Percentiles rank a stretch among this genome's conserved stretches.
phyloP scores from a whole-genome alignment of 768 basidiomycete species.

The Pisolithus tinctorius region DNA sequence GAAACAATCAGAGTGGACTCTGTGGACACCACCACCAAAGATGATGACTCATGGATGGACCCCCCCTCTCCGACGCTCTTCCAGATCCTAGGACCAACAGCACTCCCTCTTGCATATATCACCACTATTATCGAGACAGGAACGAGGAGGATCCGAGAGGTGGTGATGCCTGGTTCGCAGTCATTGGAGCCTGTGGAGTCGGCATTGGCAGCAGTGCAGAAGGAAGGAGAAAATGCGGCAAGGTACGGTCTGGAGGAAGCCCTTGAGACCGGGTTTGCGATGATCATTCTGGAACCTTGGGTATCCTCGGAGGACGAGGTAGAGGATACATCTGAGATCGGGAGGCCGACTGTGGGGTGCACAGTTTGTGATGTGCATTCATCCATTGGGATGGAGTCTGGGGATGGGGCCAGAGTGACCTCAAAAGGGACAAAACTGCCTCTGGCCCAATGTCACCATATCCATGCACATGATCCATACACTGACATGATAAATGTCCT shows the following conservation, averaged over 20 bases:
- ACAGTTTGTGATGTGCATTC: no score
- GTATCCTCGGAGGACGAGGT: slow-evolving; percentile 22
- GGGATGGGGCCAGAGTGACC: no score
- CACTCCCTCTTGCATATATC: slow-evolving; percentile 51
- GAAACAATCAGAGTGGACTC: neutral
- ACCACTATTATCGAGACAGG: slow-evolving; percentile 60
- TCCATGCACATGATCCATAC: slow-evolving; percentile 32
- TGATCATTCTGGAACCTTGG: slow-evolving; percentile 53
- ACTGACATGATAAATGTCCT: slow-evolving; percentile 24
- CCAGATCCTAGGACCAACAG: slow-evolving; percentile 46
- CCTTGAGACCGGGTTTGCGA: slow-evolving; percentile 35
- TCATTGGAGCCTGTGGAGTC: no score
- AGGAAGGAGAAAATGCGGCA: neutral
- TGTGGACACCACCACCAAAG: neutral
- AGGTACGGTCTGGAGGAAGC: slow-evolving; percentile 34
- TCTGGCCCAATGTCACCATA: neutral
- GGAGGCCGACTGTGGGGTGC: slow-evolving; percentile 24
- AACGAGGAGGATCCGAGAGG: slow-evolving; percentile 47
- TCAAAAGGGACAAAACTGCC: no score
- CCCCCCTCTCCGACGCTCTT: slow-evolving; percentile 24
- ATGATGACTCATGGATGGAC: slow-evolving; percentile 25
- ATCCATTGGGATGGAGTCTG: no score
- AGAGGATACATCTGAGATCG: slow-evolving; percentile 25
- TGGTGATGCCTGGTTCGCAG: slow-evolving; percentile 16
- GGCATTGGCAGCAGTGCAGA: slow-evolving; percentile 19